Evolutionary conservation across 345 rosid genomes (phyloP), one percentile per base, ranked within the genome.

Genomic region (Toxicodendron radicans): DNA sequence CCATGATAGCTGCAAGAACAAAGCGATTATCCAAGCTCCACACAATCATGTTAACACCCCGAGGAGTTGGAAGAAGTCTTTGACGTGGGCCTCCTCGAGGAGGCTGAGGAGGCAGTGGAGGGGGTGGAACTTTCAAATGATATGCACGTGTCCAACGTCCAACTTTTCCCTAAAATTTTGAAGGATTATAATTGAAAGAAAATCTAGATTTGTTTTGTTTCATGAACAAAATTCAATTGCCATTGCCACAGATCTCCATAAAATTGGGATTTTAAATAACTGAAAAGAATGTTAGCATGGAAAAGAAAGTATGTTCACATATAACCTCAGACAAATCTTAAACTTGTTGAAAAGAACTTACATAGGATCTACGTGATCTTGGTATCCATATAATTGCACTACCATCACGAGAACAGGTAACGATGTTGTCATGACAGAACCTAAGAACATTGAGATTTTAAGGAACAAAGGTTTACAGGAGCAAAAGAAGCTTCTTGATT

Each of bases 331-430:
- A 10, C 65, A 70, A 71, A 52, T n/a, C 43, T 33, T 43, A 46
- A 60, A 72, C 48, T 71, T 14, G 12, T 67, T 66, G 60, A 68
- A 64, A 43, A 20, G 23, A 71, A 82, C 91, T 87, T 81, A 93
- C 99, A 88, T 93, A 87, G 72, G 84, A 88, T 89, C 92, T 88
- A 68, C 97, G 99, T 64, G 93, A 87, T 82, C 86, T 87, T 70
- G 97, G 96, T 75, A 87, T 91, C 98, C 98, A 95, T 67, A 95
- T 95, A 70, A 93, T 95, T 86, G 99, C 99, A 88, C 99, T 95
- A 66, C 99, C 99, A 83, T 95, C 99, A 73, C 98, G 97, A 83
- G 99, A 95, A 76, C 99, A 95, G 32, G 99, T 95, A 68, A 95
- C 98, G 53, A 95, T 93, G 87, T 89, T 89, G 85, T 93, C 97